Percentiles rank a stretch among this genome's conserved stretches.
These are phyloP conservation scores for Mortierella sp. DNA, from an alignment of 371 early-diverging fungal genomes.

Conservation along the genomic window DNA sequence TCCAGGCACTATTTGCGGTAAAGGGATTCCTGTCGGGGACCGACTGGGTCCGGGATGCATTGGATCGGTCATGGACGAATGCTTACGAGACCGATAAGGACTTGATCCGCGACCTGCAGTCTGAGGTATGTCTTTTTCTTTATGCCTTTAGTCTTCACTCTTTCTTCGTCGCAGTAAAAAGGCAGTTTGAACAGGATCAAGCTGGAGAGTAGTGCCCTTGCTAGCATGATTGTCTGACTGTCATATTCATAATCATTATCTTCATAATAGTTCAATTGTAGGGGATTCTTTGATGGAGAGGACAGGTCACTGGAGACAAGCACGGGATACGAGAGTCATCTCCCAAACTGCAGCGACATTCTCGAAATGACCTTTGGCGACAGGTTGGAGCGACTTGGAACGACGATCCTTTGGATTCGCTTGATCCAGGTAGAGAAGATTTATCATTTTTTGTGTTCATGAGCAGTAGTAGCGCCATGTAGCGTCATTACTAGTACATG, in stretches of 20 bases:
- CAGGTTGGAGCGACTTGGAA: slow-evolving; percentile 18
- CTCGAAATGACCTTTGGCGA: slow-evolving; percentile 24
- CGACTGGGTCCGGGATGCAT: slow-evolving; percentile 18
- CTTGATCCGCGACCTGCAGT: slow-evolving; percentile 28
- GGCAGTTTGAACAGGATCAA: too few species aligned
- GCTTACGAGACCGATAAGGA: slow-evolving; percentile 26
- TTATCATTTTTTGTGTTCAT: not conserved
- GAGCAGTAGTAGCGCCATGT: too few species aligned
- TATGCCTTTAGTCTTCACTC: not conserved
- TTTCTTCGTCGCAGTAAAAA: not conserved
- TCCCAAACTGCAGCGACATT: slow-evolving; percentile 29
- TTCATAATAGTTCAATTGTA: slow-evolving; percentile 32
- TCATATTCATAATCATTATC: not conserved
- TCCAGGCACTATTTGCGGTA: slow-evolving; percentile 21
- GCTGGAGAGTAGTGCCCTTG: not conserved
- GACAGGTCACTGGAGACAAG: slow-evolving; percentile 21
- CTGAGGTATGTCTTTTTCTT: slow-evolving; percentile 19
- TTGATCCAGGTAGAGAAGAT: slow-evolving; percentile 29
- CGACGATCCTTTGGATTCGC: slow-evolving; percentile 26
- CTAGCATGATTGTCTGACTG: not conserved
- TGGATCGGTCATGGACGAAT: slow-evolving; percentile 32
- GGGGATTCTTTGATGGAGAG: slow-evolving; percentile 22
- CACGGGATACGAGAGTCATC: not conserved
- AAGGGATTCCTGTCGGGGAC: slow-evolving; percentile 17
- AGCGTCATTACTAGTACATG: too few species aligned